Conservation (phyloP, 768 basidiomycete genomes). For the Hypsizygus marmoreus region DNA sequence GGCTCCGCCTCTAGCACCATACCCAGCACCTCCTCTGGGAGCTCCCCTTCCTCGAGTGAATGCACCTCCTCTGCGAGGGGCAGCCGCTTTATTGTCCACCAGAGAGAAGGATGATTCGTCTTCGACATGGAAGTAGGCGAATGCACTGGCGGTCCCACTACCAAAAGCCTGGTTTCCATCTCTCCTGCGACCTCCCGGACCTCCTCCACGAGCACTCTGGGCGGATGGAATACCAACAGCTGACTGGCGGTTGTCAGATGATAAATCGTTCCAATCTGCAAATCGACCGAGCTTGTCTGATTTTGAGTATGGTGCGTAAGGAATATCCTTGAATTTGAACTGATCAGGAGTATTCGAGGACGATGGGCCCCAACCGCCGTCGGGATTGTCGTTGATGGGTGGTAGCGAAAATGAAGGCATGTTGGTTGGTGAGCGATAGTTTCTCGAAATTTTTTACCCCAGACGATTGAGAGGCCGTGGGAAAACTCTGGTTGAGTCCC, state of each 20-base stretch:
- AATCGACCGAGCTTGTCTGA: constrained; percentile 97
- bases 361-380: constrained; percentile 92
- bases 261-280: constrained; percentile 94
- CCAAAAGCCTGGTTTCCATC: constrained; percentile 87
- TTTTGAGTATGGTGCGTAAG: constrained; percentile 98
- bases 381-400: constrained; percentile 86
- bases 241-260: constrained; percentile 62
- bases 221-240: constrained; percentile 49
- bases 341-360: constrained; percentile 79
- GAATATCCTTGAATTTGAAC: constrained; percentile 98
- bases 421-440: constrained; percentile 15
- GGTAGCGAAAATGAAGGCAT: constrained; percentile 89
- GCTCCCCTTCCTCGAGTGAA: constrained; percentile 61
- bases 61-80: constrained; percentile 68
- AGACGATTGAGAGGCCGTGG: constrained; percentile 30
- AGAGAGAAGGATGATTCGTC: constrained; percentile 97
- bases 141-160: constrained; percentile 86
- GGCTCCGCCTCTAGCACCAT: constrained; percentile 46
- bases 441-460: constrained; percentile 29
- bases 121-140: constrained; percentile 97
- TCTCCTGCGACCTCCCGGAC: constrained; percentile 59
- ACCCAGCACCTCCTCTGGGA: constrained; percentile 46
- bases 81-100: constrained; percentile 83
- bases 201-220: constrained; percentile 50
- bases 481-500: constrained; percentile 31